Evolutionary conservation across 768 basidiomycete genomes (phyloP), one percentile per base, ranked within the genome.

Genomic region (Hygrocybe punicea): DNA sequence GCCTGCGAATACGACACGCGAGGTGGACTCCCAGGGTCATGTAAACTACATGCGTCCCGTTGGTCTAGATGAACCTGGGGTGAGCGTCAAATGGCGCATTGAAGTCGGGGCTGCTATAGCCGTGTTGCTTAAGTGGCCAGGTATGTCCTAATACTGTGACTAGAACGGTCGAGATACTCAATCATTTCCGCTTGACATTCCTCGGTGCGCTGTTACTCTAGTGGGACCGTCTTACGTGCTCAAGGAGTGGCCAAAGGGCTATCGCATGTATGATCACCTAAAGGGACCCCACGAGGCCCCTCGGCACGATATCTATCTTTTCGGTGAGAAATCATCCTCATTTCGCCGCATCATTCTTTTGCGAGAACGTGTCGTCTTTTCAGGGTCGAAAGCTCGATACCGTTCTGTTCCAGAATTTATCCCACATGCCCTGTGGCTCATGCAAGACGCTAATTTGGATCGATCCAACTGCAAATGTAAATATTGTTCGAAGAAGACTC

Each of bases 331-430:
- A 17, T 46, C 8, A 44, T 44, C 60, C 52, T 33, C 34, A n/a
- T 45, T 14, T 55, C 2, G 25, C 35, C 36, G 42, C n/a, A 52
- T n/a, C n/a, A 56, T 42, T 45, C 25, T 25, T 36, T 37, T 23
- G 19, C 47, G 46, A 39, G 23, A 13, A 19, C 39, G 16, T 53
- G 36, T 29, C 50, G 17, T 51, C 24, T 57, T 21, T 55, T 70
- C 72, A 71, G 85, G 84, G 2, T 71, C 77, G 39, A 73, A 71
- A 29, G 68, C 67, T 40, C 73, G 75, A 34, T 93, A 92, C 69
- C 87, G 92, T 42, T 92, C 91, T 11, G 75, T 84, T n/a, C 86
- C 87, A 48, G 92, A 94, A 66, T 91, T 93, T 67, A 81, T 87
- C 47, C 90, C 91, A 4, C 92, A 94, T 63, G 88, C 88, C 2